phyloP scores from a whole-genome alignment of 1,139 yeast genomes.

The Diutina mesorugosa region DNA sequence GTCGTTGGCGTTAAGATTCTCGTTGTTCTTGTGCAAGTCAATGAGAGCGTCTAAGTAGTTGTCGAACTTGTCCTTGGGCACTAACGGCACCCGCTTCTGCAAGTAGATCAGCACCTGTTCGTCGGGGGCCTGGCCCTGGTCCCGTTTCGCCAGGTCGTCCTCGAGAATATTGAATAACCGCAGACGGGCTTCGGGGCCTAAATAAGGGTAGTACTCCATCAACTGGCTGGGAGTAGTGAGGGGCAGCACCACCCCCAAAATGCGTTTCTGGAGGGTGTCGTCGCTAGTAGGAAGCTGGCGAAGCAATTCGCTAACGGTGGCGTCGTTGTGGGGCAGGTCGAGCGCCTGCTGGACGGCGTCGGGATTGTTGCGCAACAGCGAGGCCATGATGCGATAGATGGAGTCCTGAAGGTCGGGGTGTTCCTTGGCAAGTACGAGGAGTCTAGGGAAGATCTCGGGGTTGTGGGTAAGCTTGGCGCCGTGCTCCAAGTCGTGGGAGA shows the following conservation, averaged over 20 bases:
- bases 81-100: constrained; percentile 12
- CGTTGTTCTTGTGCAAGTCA: constrained; percentile 17
- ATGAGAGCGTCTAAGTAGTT: constrained; percentile 30
- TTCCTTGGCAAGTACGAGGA: constrained; percentile 6
- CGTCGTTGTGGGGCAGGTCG: constrained; percentile 3
- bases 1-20: constrained; percentile 13
- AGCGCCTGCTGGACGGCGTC: constrained; percentile 35
- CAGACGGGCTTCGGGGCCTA: constrained; percentile 16
- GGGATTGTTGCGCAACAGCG: constrained; percentile 61
- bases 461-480: constrained; percentile 31
- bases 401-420: constrained; percentile 23
- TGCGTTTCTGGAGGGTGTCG: constrained; percentile 29
- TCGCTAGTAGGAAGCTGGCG: neutral
- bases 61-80: constrained; percentile 21
- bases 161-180: constrained; percentile 28
- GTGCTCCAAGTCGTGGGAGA: constrained; percentile 53
- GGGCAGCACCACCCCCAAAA: constrained; percentile 35
- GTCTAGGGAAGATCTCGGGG: constrained; percentile 9
- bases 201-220: constrained; percentile 15
- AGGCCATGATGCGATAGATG: constrained; percentile 37
- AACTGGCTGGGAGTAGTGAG: constrained; percentile 17
- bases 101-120: constrained; percentile 17
- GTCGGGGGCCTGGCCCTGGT: constrained; percentile 11
- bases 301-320: neutral
- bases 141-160: constrained; percentile 14